Percentiles rank a stretch among this genome's conserved stretches.
These are phyloP conservation scores for Malassezia japonica DNA, from an alignment of 1,284 basidiomycete genomes.

Conservation along the genomic window DNA sequence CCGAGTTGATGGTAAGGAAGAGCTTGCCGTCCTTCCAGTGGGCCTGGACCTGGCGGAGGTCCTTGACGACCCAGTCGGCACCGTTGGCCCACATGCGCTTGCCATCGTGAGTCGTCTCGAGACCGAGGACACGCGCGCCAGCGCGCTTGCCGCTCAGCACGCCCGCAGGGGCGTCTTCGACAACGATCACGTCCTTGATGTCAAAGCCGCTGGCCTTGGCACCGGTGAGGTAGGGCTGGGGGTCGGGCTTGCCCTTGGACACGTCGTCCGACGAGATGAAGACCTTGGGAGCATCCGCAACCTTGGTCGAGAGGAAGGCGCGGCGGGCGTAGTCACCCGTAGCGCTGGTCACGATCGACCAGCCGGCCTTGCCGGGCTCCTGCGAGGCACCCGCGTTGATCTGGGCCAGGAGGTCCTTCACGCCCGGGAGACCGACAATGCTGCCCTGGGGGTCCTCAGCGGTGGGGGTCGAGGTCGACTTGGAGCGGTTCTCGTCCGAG, in stretches of 20 bases:
- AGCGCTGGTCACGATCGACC: conserved; percentile 48
- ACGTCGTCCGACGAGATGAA: conserved; percentile 44
- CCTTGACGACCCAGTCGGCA: conserved; percentile 41
- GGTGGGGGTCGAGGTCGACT: conserved; percentile 8
- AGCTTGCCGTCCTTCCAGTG: conserved; percentile 33
- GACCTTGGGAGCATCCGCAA: conserved; percentile 22
- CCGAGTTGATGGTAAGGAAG: conserved; percentile 30
- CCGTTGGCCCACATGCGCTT: conserved; percentile 30
- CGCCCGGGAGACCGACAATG: conserved; percentile 45
- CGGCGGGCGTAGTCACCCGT: conserved; percentile 41
- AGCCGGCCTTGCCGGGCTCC: conserved; percentile 24
- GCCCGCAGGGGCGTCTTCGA: conserved; percentile 46
- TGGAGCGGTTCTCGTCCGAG: conserved; percentile 23
- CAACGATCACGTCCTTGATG: conserved; percentile 35
- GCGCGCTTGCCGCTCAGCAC: conserved; percentile 35
- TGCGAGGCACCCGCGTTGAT: conserved; percentile 21
- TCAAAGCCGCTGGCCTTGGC: conserved; percentile 27
- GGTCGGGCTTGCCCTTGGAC: conserved; percentile 41
- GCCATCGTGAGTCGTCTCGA: conserved; percentile 40
- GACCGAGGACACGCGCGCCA: conserved; percentile 37
- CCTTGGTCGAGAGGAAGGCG: conserved; percentile 32
- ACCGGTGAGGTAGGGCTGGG: conserved; percentile 42
- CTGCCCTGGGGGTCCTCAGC: conserved; percentile 21
- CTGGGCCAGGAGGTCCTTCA: conserved; percentile 30
- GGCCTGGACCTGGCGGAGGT: conserved; percentile 34